A percentile compares a stretch with the other conserved stretches of the same genome.
These are phyloP conservation scores for Endogone sp. DNA, from an alignment of 192 early-diverging fungal species.

Conservation along the genomic window DNA sequence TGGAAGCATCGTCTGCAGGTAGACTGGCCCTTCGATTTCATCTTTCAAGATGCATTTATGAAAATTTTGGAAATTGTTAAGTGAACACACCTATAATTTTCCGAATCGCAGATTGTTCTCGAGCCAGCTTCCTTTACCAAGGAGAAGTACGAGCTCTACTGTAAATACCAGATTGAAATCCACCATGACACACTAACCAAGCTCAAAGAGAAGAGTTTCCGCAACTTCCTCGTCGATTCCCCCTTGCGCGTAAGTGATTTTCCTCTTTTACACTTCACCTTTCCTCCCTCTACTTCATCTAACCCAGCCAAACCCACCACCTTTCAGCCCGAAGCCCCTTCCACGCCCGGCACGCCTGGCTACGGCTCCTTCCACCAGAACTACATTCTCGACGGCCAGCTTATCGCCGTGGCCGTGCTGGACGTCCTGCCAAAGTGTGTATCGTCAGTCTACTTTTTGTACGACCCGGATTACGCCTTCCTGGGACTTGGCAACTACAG, in stretches of 20 bases:
- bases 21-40: slow-evolving; percentile 5
- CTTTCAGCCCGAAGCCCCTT: not conserved
- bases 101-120: slow-evolving; percentile 40
- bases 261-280: not conserved
- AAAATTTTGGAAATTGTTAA: too few relatives aligned
- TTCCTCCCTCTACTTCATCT: not conserved
- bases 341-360: slow-evolving; percentile 19
- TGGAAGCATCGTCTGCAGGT: slow-evolving; percentile 31
- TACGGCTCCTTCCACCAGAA: slow-evolving; percentile 89
- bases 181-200: slow-evolving; percentile 68
- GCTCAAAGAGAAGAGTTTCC: slow-evolving; percentile 45
- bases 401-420: slow-evolving; percentile 89
- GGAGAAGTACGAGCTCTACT: slow-evolving; percentile 74
- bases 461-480: slow-evolving; percentile 79
- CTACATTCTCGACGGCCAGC: slow-evolving; percentile 76
- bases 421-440: slow-evolving; percentile 88
- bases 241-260: slow-evolving; percentile 53
- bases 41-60: too few relatives aligned
- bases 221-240: slow-evolving; percentile 70
- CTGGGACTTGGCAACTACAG: slow-evolving; percentile 84
- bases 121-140: slow-evolving; percentile 64
- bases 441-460: slow-evolving; percentile 93
- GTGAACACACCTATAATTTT: too few relatives aligned
- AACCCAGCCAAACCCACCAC: slow-evolving; percentile 1
- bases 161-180: slow-evolving; percentile 76